A percentile compares a stretch with the other conserved stretches of the same genome.
Evolutionary conservation across 495 filamentous ascomycete genomes (phyloP).

Genomic region (Trichoderma asperelloides): DNA sequence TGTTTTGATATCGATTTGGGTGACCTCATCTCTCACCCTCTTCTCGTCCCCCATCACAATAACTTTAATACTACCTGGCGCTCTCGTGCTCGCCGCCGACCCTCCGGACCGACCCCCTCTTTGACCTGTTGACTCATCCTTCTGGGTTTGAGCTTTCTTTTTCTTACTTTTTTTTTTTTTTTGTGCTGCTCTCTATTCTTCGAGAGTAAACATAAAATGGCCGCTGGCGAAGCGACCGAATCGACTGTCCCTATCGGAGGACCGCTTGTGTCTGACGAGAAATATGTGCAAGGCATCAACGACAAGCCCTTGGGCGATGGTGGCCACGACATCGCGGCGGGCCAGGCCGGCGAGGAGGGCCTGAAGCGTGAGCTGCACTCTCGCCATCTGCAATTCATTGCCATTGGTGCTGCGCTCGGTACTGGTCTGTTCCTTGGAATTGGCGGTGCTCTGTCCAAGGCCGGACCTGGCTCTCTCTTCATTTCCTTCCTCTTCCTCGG

Average conservation of each 20-base stretch:
- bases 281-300: not conserved
- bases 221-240: not conserved
- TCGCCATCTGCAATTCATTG: slow-evolving; percentile 55
- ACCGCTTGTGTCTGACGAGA: not conserved
- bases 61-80: not conserved
- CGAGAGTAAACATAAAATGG: not conserved
- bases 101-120: not conserved
- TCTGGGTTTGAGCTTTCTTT: not conserved
- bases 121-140: not conserved
- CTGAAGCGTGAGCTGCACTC: slow-evolving; percentile 28
- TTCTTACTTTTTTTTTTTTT: not conserved
- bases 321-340: slow-evolving; percentile 17
- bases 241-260: not conserved
- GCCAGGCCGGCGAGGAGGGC: slow-evolving; percentile 16
- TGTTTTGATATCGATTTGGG: not conserved
- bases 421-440: slow-evolving; percentile 70
- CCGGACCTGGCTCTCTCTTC: slow-evolving; percentile 58
- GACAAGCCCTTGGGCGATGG: not conserved
- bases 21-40: not conserved
- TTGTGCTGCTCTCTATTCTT: not conserved
- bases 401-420: slow-evolving; percentile 61
- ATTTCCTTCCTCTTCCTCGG: slow-evolving; percentile 65
- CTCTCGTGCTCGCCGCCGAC: not conserved
- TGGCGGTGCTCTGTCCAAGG: slow-evolving; percentile 50
- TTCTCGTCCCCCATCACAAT: not conserved